Evolutionary conservation across 768 basidiomycete species (phyloP).

Genomic region (Cystofilobasidium ferigula): DNA sequence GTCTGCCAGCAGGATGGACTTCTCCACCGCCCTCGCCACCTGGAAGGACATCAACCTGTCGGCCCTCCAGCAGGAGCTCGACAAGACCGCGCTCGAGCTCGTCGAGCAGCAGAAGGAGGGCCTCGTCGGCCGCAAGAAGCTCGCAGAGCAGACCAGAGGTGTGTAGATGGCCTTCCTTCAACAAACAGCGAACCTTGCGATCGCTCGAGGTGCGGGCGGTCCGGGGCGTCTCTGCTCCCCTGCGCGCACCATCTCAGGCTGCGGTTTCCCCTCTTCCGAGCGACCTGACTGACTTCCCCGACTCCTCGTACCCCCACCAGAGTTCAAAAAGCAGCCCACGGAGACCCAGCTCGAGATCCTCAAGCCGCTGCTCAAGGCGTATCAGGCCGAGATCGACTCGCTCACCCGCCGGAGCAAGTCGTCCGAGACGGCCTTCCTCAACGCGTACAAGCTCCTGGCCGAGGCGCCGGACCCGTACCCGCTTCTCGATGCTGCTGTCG

Average conservation of each 20-base stretch:
- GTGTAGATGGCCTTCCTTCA: no score
- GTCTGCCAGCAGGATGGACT: constrained; percentile 42
- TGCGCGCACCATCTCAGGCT: no score
- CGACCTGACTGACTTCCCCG: no score
- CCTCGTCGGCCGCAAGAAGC: constrained; percentile 77
- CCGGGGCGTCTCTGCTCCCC: no score
- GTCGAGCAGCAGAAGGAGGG: constrained; percentile 99
- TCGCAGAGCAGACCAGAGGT: constrained; percentile 96
- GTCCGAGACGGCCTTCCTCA: constrained; percentile 92
- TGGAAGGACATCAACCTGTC: constrained; percentile 87
- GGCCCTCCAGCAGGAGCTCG: constrained; percentile 85
- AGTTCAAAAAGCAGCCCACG: constrained; percentile 92
- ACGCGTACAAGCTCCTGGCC: constrained; percentile 87
- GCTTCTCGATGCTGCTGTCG: constrained; percentile 83
- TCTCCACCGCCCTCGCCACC: constrained; percentile 79
- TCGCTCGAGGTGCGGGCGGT: background rate
- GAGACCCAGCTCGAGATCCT: constrained; percentile 65
- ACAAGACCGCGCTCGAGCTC: constrained; percentile 82
- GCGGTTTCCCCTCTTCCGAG: no score
- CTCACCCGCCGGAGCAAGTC: constrained; percentile 84
- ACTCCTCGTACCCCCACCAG: constrained; percentile 46
- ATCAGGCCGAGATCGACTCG: constrained; percentile 91
- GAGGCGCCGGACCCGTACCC: constrained; percentile 98
- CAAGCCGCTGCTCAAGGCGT: constrained; percentile 87
- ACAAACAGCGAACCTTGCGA: background rate